These are phyloP conservation scores for Acanthamoeba triangularis DNA, from an alignment of 208 protist species.

Conservation along the genomic window DNA sequence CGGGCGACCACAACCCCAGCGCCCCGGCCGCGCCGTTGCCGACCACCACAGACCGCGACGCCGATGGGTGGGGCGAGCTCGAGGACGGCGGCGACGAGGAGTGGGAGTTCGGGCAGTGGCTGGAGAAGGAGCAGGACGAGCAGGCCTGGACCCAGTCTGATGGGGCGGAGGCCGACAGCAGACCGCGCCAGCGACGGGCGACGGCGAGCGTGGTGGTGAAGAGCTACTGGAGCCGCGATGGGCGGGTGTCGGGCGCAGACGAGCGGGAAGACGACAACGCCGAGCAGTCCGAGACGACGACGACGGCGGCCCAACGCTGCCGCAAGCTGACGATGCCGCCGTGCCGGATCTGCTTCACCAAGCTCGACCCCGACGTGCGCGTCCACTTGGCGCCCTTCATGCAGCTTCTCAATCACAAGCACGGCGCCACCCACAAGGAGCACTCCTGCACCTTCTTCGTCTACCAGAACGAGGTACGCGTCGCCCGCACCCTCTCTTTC, in stretches of 20 bases:
- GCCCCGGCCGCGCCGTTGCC: not conserved
- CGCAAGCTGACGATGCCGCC: constrained; percentile 65
- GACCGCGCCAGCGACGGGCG: not conserved
- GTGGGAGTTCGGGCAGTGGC: constrained; percentile 68
- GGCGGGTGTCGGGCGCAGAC: not conserved
- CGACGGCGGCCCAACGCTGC: not conserved
- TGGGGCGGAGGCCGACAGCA: not conserved
- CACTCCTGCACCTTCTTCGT: not conserved
- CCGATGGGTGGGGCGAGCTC: not conserved
- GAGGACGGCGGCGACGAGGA: constrained; percentile 47
- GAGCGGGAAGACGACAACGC: not conserved
- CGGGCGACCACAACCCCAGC: not conserved
- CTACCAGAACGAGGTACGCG: not conserved
- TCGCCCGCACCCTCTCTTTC: not conserved
- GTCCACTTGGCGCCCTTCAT: not conserved
- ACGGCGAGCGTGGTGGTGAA: not conserved
- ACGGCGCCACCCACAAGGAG: constrained; percentile 53
- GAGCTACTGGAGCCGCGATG: constrained; percentile 42
- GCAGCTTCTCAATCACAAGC: not conserved
- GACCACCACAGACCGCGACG: not conserved
- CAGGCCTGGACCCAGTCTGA: too few species aligned
- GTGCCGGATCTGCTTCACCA: constrained; percentile 55
- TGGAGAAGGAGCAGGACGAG: not conserved
- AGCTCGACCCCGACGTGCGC: constrained; percentile 4
- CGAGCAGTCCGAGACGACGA: not conserved